Evolutionary conservation across 257 asterid genomes (phyloP).

Genomic region (Asclepias syriaca): DNA sequence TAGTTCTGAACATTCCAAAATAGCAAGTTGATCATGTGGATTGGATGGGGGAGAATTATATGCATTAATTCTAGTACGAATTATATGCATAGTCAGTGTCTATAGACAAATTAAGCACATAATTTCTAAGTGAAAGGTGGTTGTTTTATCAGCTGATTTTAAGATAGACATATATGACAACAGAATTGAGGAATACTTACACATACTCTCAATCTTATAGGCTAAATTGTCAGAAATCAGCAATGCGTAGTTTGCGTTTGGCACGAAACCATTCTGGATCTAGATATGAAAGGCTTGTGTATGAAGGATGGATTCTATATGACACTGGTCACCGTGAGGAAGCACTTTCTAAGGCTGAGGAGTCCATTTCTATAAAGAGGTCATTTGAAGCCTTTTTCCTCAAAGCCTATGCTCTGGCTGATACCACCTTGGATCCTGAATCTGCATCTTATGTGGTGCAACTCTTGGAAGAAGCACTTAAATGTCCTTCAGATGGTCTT

Average conservation of each 20-base stretch:
- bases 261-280: slow-evolving; percentile 41
- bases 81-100: background rate
- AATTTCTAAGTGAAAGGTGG: background rate
- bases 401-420: slow-evolving; percentile 47
- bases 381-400: slow-evolving; percentile 52
- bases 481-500: slow-evolving; percentile 52
- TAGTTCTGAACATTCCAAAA: background rate
- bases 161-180: no score
- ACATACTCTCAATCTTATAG: slow-evolving; percentile 19
- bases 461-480: slow-evolving; percentile 46
- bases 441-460: slow-evolving; percentile 41
- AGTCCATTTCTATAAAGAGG: slow-evolving; percentile 41
- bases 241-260: slow-evolving; percentile 47
- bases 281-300: slow-evolving; percentile 35
- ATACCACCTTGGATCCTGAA: slow-evolving; percentile 36
- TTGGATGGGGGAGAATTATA: background rate
- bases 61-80: background rate
- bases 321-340: slow-evolving; percentile 51
- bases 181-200: background rate
- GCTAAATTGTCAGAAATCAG: slow-evolving; percentile 50
- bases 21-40: background rate
- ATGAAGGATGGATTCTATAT: slow-evolving; percentile 48
- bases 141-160: background rate
- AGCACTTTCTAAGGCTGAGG: slow-evolving; percentile 46
- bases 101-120: background rate